Percentiles rank a stretch among this genome's conserved stretches.
Evolutionary conservation across 1,139 yeast genomes (phyloP).

Genomic region (Debaryomycetaceae sp.): DNA sequence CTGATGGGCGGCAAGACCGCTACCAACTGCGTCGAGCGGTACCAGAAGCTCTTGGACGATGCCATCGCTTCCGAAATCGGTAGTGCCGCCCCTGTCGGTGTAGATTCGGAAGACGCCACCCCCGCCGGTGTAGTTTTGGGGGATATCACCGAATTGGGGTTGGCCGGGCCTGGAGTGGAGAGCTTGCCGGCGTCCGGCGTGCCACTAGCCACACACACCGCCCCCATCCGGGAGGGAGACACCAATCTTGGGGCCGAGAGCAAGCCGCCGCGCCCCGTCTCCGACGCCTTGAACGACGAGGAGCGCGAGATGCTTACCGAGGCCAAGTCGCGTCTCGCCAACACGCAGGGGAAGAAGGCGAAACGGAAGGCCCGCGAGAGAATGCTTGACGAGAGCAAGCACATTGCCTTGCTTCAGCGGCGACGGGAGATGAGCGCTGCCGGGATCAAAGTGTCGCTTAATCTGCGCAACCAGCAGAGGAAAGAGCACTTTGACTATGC

Average conservation of each 20-base stretch:
- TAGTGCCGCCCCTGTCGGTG: constrained; percentile 23
- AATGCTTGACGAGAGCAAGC: constrained; percentile 58
- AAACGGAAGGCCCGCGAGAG: constrained; percentile 83
- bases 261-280: constrained; percentile 76
- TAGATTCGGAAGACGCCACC: neutral
- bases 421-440: constrained; percentile 81
- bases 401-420: constrained; percentile 69
- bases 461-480: constrained; percentile 41
- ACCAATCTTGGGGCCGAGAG: constrained; percentile 66
- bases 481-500: constrained; percentile 66
- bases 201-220: too few relatives aligned
- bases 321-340: constrained; percentile 84
- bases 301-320: constrained; percentile 89
- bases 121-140: neutral
- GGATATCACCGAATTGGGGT: constrained; percentile 14
- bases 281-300: constrained; percentile 72
- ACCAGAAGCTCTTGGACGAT: constrained; percentile 63
- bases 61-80: neutral
- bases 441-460: constrained; percentile 54
- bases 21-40: constrained; percentile 79
- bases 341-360: constrained; percentile 93
- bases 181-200: constrained; percentile 36
- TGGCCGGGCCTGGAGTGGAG: constrained; percentile 50
- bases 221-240: constrained; percentile 34
- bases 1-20: constrained; percentile 70